Base-by-base conservation (phyloP, 805 yeast species). In the Yamadazyma takamatsuzukensis region DNA sequence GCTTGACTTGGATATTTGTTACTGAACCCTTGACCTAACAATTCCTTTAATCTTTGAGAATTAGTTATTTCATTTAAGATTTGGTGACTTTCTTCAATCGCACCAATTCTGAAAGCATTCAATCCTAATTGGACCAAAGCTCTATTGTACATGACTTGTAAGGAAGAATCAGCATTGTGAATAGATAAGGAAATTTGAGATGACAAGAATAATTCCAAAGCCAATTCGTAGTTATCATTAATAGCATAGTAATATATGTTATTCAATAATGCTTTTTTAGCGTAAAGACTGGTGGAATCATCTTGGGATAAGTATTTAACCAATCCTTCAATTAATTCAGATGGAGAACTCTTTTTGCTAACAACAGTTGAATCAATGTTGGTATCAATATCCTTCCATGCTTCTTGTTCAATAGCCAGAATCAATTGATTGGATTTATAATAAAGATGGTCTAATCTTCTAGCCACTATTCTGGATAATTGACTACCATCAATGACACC, bases 121-220 rank as follows among this genome's bases (percentile, higher is more conserved):
- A 93, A 74, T 39, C 98, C 99, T 43, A 94, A 75, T 65, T 93
- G 98, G 42, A 87, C 97, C 43, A 93, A 74, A 12, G 96, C 88
- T 61, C 99, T 77, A 74, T 93, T 93, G 74, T 87, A 93, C 49
- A 87, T 72, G 35, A 93, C 88, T 72, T 93, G 98, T 47, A 90
- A 65, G 22, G 80, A 67, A 21, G 94, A 78, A 50, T 90, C 97
- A 21, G 95, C 82, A 30, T 80, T 75, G 59, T 85, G 86, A 48
- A 90, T 86, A 28, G 83, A 71, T 18, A 84, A 70, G 68, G 86
- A 95, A 51, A 88, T 66, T 57, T 88, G 93, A 14, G 96, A 86
- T 68, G 78, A 71, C 50, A 89, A 72, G 61, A 93, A 73, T 77
- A 90, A 77, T 46, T 86, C 95, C 58, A 94, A 80, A 26, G 97